Base-by-base conservation (phyloP, 1,139 yeast genomes). In the Zygoascus sp. region DNA sequence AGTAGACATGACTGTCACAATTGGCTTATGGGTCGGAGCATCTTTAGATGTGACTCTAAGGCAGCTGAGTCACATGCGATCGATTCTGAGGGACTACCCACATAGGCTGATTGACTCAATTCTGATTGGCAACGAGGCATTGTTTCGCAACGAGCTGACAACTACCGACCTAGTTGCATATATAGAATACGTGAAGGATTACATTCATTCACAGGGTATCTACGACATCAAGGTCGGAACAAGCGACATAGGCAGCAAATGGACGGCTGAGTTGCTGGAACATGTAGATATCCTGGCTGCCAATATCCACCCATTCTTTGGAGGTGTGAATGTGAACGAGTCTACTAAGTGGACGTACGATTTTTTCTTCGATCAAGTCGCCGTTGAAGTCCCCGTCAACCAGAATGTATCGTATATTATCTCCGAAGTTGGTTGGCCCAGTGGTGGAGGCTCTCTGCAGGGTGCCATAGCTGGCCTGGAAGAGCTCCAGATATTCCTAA, bases 361-460 rank as follows among this genome's bases (percentile, higher is more conserved):
- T 47, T 79, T 70, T 54, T 56, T 80, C 36, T 60, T 69, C 43
- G 64, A 70, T 37, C 76, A 77, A 49, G 60, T 79, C n/a, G 49
- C 53, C 20, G 50, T 32, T 65, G 67, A 48, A 21, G 50, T 58
- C 38, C 40, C 27, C 44, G 20, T 27, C 25, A 40, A 69, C 64
- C 16, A 15, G 57, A 42, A 58, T 50, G 49, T 52, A 54, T 22
- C 43, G 19, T 60, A 80, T 11, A 67, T 75, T 2, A 71, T 82
- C 1, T 72, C 85, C 0, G 88, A 82, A 58, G 75, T 81, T 17
- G 89, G 88, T 0, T 83, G 89, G 89, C 89, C 89, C 1, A 76
- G 74, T 45, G 68, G 65, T 1, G 89, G 88, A 6, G 88, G 87
- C 0, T 51, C 45, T 1, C 72, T 69, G 50, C 61, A 66, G 41